Base-by-base conservation (phyloP, 805 yeast species). In the Lipomyces spencermartinsiae region DNA sequence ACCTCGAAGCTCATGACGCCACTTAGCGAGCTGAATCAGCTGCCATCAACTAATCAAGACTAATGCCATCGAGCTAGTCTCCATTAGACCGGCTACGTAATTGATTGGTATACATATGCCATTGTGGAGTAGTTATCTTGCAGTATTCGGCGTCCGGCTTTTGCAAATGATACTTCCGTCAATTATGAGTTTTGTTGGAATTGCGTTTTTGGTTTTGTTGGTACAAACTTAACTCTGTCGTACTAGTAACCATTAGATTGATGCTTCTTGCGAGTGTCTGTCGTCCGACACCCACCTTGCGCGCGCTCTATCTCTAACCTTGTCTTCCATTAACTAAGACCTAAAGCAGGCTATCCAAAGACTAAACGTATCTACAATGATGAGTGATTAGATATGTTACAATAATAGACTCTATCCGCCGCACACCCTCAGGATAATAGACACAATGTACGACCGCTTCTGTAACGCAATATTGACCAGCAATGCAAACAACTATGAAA, bases 401-500 rank as follows among this genome's bases (percentile, higher is more conserved):
- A 43, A 16, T 16, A 19, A 19, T 6, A 37, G 25, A 43, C 49
- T 43, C 49, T 43, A 43, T 43, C 19, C 10, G 49, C 16, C 5
- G 49, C 4, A 43, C 49, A 6, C 49, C 5, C 22, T 6, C 49
- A 9, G 2, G 25, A 7, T 37, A 37, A 10, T 43, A 16, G 9
- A 1, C 49, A n/a, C 49, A 25, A 25, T 25, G 29, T 25, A 43
- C 49, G 1, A n/a, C 22, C 49, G 12, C 49, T n/a, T 16, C 49
- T 7, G 7, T 19, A n/a, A n/a, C 19, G 22, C 19, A 43, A 16
- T 43, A 16, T n/a, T 43, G n/a, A n/a, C 10, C 49, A 43, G 22
- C 49, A n/a, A 43, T 43, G 22, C 22, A 37, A 57, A 12, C 49
- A 8, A 14, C 43, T 69, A 69, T 7, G 71, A 64, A 34, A 89